Evolutionary conservation across 805 yeast genomes (phyloP), one percentile per base, ranked within the genome.

Genomic region (Nakazawaea ernobii): DNA sequence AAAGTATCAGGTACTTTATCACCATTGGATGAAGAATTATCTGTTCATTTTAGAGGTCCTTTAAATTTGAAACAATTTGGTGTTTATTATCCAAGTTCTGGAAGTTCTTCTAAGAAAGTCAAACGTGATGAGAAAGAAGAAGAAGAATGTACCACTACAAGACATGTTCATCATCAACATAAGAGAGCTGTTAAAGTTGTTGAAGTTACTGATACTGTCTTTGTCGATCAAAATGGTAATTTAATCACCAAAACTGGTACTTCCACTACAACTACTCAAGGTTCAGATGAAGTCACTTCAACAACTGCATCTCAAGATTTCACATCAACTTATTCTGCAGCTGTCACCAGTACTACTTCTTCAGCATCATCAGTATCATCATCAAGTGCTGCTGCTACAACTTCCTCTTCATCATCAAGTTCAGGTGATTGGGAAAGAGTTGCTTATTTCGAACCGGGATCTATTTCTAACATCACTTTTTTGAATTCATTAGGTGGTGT

Each of bases 21-120:
- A 47, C 96, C 96, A 35, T 73, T 89, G 53, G 84, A 87, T 66
- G 94, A 88, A 72, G 96, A 89, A 67, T 70, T 89, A 52, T 82
- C 95, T 32, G 82, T 89, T 50, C 96, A 89, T 67, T 85, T 88
- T 74, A 84, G 96, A 74, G 96, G 96, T 58, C 96, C 96, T 33
- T 61, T 89, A 57, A 75, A 79, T 62, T 79, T 89, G 62, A 69
- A 73, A 60, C 88, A 88, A 69, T 89, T 94, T 62, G 97, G 91
- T 66, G 97, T 88, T 48, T 94, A 91, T 75, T 82, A 83, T 60
- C 91, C 88, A 53, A 61, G 77, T 26, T 55, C 74, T n/a, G 57
- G 71, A 38, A 58, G 73, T 36, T 52, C 68, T 28, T 51, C 66
- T 45, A 63, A 70, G 55, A 64, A 15, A 28, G 63, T 69, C 55